Conservation (phyloP, 2,329 filamentous ascomycete species). For the Sodiomyces alkalinus region DNA sequence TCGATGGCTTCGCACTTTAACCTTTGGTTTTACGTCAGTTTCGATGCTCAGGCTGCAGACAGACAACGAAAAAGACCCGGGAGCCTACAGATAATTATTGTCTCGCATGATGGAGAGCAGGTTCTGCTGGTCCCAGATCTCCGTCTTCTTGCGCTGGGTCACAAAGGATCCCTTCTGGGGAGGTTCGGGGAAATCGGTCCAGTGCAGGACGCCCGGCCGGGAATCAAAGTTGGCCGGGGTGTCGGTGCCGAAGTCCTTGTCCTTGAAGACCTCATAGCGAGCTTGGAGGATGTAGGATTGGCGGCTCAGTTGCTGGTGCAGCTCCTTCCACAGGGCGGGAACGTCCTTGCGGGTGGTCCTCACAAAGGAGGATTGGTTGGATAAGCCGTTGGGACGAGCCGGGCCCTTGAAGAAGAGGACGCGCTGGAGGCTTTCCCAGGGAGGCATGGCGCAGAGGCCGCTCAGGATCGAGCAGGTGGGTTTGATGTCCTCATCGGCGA, state of each 20-base stretch:
- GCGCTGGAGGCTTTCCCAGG: conserved; percentile 31
- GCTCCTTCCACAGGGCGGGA: conserved; percentile 31
- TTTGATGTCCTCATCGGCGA: conserved; percentile 33
- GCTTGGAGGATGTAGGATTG: conserved; percentile 42
- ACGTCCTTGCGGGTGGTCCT: conserved; percentile 16
- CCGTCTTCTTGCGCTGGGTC: conserved; percentile 38
- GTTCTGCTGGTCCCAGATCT: conserved; percentile 36
- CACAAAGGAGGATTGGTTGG: conserved; percentile 17
- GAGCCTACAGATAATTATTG: conserved; percentile 34
- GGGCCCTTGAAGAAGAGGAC: conserved; percentile 39
- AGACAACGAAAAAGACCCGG: neutral
- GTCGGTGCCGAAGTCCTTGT: conserved; percentile 28
- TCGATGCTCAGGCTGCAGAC: neutral
- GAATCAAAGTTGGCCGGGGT: conserved; percentile 23
- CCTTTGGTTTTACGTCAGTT: too few species aligned
- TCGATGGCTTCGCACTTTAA: conserved; percentile 37
- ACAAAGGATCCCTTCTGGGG: conserved; percentile 26
- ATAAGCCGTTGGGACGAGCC: conserved; percentile 27
- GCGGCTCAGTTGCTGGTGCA: conserved; percentile 37
- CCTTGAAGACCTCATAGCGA: conserved; percentile 35
- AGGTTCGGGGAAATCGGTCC: conserved; percentile 47
- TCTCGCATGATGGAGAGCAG: conserved; percentile 32
- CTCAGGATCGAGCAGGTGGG: conserved; percentile 36
- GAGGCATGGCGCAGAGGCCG: conserved; percentile 40
- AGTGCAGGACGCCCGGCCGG: conserved; percentile 33